phyloP scores from a whole-genome alignment of 2,329 filamentous ascomycete species.

The Didymella sp. region DNA sequence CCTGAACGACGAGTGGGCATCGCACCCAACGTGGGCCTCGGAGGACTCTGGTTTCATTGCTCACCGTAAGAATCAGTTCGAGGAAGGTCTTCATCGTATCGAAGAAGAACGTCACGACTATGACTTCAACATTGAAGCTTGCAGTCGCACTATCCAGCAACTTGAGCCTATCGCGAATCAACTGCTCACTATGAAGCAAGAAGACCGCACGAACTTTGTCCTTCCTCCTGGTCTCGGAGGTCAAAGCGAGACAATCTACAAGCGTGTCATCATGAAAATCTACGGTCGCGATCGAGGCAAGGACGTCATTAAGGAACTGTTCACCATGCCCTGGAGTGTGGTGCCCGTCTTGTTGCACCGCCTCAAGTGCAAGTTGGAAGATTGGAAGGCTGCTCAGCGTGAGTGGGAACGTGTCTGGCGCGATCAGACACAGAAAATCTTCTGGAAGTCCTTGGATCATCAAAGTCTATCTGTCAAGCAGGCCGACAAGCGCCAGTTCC shows the following conservation, averaged over 20 bases:
- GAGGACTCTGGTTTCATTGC: constrained; percentile 98
- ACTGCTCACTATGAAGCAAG: constrained; percentile 75
- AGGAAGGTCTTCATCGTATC: constrained; percentile 92
- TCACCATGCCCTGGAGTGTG: constrained; percentile 81
- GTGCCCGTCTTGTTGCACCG: constrained; percentile 87
- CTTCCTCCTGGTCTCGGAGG: constrained; percentile 86
- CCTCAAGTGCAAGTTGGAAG: constrained; percentile 94
- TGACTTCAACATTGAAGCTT: constrained; percentile 97
- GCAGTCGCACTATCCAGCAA: constrained; percentile 92
- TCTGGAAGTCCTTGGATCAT: constrained; percentile 95
- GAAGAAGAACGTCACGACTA: constrained; percentile 99
- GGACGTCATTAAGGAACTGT: constrained; percentile 86
- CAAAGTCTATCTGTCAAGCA: constrained; percentile 91
- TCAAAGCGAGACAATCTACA: constrained; percentile 95
- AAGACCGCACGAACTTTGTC: constrained; percentile 77
- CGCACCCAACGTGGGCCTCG: constrained; percentile 97
- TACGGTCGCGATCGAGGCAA: constrained; percentile 85
- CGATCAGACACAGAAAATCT: constrained; percentile 90
- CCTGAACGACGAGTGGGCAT: constrained; percentile 97
- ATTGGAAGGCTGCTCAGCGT: constrained; percentile 95
- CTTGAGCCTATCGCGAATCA: constrained; percentile 93
- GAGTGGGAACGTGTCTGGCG: constrained; percentile 99
- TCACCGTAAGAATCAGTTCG: constrained; percentile 93
- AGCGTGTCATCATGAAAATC: constrained; percentile 96
- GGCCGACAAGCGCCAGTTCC: constrained; percentile 88